Base-by-base conservation (phyloP, 345 rosid species). In the Ceriops zippeliana region DNA sequence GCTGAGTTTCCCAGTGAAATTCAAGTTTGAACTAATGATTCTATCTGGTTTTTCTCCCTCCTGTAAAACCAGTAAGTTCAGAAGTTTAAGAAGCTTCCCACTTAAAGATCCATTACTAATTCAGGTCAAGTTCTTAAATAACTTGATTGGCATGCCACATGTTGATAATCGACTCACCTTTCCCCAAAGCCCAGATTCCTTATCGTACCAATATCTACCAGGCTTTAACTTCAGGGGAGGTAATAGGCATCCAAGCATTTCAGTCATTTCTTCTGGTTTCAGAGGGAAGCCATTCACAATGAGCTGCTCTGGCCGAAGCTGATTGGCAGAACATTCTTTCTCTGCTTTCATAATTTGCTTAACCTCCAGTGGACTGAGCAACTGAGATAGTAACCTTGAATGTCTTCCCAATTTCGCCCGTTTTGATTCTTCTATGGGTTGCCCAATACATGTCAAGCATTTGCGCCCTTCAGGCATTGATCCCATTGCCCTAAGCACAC, bases 391-490 rank as follows among this genome's bases (percentile, higher is more conserved):
- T 15, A 96, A 78, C 80, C 89, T 81, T 0, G 95, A 90, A 76
- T 87, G 83, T 54, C 84, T 96, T 35, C 99, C 99, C 63, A 96
- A 69, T 64, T 86, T 89, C 38, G 54, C 69, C 67, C 99, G 78
- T 70, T 86, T 92, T 4, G 92, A 90, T 70, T 96, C 99, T 38
- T 96, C 97, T 42, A 96, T 96, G 13, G 95, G 86, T 69, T 82
- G 78, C 51, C 92, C 79, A 0, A 96, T 92, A 78, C 99, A 96
- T 1, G 88, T 82, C 31, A 96, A 97, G 63, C 99, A 96, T 63
- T 96, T 96, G 24, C 99, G 89, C 46, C 99, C 99, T 84, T 96
- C 98, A 6, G 98, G 99, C 99, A 96, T 96, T 2, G 99, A 96
- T 34, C 99, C 99, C 99, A 96, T 96, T 3, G 98, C 98, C 75